Evolutionary conservation across 192 early-diverging fungal species (phyloP), one percentile per base, ranked within the genome.

Genomic region (Chytriomyces sp.): DNA sequence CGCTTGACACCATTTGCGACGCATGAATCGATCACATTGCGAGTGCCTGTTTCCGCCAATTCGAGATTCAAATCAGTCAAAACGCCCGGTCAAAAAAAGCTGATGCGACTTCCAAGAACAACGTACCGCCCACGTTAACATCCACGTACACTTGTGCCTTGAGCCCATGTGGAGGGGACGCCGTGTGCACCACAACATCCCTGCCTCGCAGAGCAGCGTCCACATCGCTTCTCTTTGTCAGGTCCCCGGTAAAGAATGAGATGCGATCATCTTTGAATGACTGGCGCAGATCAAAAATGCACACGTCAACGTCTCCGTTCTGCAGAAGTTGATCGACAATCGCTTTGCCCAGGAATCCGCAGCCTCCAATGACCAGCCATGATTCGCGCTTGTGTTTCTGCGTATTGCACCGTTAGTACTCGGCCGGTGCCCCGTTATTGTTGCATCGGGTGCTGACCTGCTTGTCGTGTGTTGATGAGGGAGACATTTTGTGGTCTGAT

Each of bases 31-130:
- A 98, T 90, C n/a, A 97, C 86, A 67, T 91, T 94, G 61, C 84
- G 81, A 5, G 97, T 98, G 61, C 97, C 97, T 7, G 93, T 91
- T 28, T 95, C 91, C 77, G 95, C 95, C 77, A 94, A 91, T 28
- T 57, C 3, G 20, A 57, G 13, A 20, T 57, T n/a, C 16, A 57
- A 13, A 13, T 57, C 16, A 20, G 13, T 57, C 20, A 57, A 20
- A 57, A 57, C 1, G 1, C 13, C 13, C 53, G 53, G 20, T n/a
- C 20, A 57, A 82, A 18, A 0, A 9, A n/a, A 71, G 16, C 11
- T 69, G 46, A 23, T 26, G 70, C 3, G 0, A 6, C 45, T 11
- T 5, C 11, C 18, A 71, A 74, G 23, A 26, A 13, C 18, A 49
- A 71, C 16, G 26, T 3, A 65, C 11, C 23, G 2, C 64, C 49